Conservation (phyloP, 176 grass and related monocot species). For the Secale cereale region DNA sequence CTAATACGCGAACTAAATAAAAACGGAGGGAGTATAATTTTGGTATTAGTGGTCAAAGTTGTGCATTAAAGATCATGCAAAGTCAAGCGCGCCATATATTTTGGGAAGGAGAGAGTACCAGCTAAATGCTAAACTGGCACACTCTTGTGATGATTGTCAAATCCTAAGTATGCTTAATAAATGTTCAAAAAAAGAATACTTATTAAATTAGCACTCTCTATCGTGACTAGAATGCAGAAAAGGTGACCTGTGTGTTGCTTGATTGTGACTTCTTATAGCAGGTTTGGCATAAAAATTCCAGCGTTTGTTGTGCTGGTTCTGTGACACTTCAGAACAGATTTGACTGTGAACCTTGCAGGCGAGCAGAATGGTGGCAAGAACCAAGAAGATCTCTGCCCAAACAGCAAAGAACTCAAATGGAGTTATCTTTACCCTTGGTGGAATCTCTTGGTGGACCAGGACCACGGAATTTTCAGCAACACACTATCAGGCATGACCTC, state of each 20-base stretch:
- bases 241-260: background rate
- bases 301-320: background rate
- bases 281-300: slow-evolving; percentile 4
- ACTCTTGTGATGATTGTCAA: background rate
- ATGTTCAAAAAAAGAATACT: background rate
- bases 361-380: background rate
- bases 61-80: no score
- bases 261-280: background rate
- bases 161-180: background rate
- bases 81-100: no score
- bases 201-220: background rate
- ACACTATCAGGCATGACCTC: background rate
- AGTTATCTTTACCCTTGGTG: background rate
- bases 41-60: no score
- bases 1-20: no score
- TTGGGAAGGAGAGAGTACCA: background rate
- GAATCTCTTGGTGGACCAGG: background rate
- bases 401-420: background rate
- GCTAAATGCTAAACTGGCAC: background rate
- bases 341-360: background rate
- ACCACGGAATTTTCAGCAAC: background rate
- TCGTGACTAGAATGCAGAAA: background rate
- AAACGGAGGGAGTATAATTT: no score
- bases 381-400: background rate
- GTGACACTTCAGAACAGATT: background rate